Base-by-base conservation (phyloP, 768 basidiomycete species). In the Suillus subalutaceus region DNA sequence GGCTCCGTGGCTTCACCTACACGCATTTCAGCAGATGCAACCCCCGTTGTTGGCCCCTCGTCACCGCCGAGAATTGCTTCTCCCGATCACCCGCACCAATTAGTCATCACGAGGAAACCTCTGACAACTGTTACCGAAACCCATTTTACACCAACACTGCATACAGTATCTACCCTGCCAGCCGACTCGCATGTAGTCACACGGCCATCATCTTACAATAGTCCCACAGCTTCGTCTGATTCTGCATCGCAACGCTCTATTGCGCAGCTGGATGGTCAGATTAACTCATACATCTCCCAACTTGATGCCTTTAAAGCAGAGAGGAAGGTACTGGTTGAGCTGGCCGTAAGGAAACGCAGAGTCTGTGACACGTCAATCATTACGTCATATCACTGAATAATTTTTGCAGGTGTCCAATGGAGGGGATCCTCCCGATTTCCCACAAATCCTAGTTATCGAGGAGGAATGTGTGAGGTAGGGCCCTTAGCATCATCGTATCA, bases 261-360 rank as follows among this genome's bases (percentile, higher is more conserved):
- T 56, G 70, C 67, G 4, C 75, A 75, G 37, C 72, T 85, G 20
- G 77, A 81, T 56, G 70, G 71, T 37, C 79, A 83, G 50, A 77
- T 85, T 56, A 72, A 68, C 10, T 69, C 68, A 0, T 72, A 84
- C 57, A 75, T 76, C 6, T 59, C 73, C 13, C 75, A 77, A 53
- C 72, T 82, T 32, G 79, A 82, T 16, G 73, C 72, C 3, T 80
- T 84, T 41, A 74, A 71, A 43, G 66, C 74, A 15, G 84, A 85
- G 65, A 73, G 81, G 50, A 71, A 74, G 13, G 69, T 68, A 2
- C 66, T 81, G 6, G 65, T 76, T 30, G 72, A 74, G 52, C 63
- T 69, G 13, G 60, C 70, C 16, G 69, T 70, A 26, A 69, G 64
- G 53, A 70, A 71, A 30, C 69, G 66, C 67, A 74, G 73, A 67